These are phyloP conservation scores for Blastobotrys petasosporus DNA, from an alignment of 1,139 yeast genomes.

Conservation along the genomic window DNA sequence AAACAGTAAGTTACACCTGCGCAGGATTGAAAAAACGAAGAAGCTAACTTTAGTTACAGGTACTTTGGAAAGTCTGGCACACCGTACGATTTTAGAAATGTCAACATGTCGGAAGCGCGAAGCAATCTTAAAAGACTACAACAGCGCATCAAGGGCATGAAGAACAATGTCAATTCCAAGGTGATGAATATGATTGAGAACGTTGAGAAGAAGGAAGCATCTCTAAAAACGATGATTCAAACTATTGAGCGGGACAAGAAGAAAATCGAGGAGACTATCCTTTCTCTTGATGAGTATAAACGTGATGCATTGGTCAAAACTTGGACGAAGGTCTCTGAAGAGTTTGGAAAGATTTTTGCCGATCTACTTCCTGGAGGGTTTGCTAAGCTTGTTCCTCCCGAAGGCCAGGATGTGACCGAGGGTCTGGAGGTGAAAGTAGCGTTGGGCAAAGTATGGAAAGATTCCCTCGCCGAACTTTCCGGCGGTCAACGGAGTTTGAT, in stretches of 20 bases:
- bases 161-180: constrained; percentile 76
- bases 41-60: constrained; percentile 8
- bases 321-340: constrained; percentile 68
- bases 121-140: constrained; percentile 52
- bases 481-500: constrained; percentile 97
- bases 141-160: constrained; percentile 65
- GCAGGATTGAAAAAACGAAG: constrained; percentile 32
- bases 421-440: constrained; percentile 91
- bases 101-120: constrained; percentile 58
- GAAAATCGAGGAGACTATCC: constrained; percentile 83
- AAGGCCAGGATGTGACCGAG: constrained; percentile 73
- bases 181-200: constrained; percentile 93
- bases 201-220: constrained; percentile 80
- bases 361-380: constrained; percentile 86
- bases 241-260: constrained; percentile 87
- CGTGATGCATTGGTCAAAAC: constrained; percentile 77
- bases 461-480: constrained; percentile 86
- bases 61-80: constrained; percentile 35
- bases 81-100: constrained; percentile 40
- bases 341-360: constrained; percentile 88
- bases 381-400: constrained; percentile 82
- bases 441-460: constrained; percentile 92
- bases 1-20: constrained; percentile 42
- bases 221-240: constrained; percentile 72
- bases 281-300: constrained; percentile 81